phyloP scores from a whole-genome alignment of 2,329 filamentous ascomycete species.

The Septoria linicola region DNA sequence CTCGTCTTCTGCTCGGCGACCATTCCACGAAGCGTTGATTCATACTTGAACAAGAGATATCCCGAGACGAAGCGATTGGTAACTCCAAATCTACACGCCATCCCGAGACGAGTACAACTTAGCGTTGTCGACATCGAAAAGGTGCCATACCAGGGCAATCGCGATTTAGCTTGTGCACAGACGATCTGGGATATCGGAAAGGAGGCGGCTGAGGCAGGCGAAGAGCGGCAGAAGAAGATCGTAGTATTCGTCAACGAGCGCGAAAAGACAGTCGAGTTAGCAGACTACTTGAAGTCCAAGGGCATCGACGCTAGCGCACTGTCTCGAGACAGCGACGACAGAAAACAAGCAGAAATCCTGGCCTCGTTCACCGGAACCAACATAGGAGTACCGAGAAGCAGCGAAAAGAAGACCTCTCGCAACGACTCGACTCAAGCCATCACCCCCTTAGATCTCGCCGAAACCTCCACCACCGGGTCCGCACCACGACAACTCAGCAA shows the following conservation, averaged over 20 bases:
- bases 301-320: constrained; percentile 85
- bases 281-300: constrained; percentile 75
- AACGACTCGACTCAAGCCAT: constrained; percentile 7
- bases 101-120: constrained; percentile 89
- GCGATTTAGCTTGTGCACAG: constrained; percentile 88
- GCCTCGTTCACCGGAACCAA: constrained; percentile 65
- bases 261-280: constrained; percentile 78
- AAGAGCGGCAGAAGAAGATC: constrained; percentile 71
- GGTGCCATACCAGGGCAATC: constrained; percentile 92
- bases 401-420: constrained; percentile 6
- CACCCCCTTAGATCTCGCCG: constrained; percentile 13
- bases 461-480: not conserved
- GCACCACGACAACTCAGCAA: constrained; percentile 60
- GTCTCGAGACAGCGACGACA: constrained; percentile 77
- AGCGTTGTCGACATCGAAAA: constrained; percentile 89
- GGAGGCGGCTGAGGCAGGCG: constrained; percentile 61
- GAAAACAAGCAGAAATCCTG: constrained; percentile 74
- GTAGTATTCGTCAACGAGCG: constrained; percentile 97
- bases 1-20: constrained; percentile 93
- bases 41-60: constrained; percentile 75
- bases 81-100: constrained; percentile 93
- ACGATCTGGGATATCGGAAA: constrained; percentile 91
- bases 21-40: constrained; percentile 86
- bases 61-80: constrained; percentile 82
- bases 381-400: constrained; percentile 7